A percentile compares a stretch with the other conserved stretches of the same genome.
phyloP scores from a whole-genome alignment of 192 early-diverging fungal species.

The Blastocladiella britannica region DNA sequence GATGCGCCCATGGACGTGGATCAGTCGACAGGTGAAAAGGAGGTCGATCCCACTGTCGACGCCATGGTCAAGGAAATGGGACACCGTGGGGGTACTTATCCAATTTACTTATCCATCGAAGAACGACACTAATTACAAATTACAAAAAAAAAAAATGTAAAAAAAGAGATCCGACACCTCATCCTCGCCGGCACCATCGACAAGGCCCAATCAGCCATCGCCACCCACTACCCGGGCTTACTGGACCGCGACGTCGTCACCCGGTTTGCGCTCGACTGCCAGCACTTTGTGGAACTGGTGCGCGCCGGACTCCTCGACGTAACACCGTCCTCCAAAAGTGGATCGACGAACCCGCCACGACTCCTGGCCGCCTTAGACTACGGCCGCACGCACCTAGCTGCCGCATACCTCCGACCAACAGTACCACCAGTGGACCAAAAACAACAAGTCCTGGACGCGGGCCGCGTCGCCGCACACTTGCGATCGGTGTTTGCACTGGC shows the following conservation, averaged over 20 bases:
- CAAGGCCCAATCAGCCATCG: neutral
- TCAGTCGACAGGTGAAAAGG: neutral
- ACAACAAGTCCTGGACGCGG: conserved; percentile 1
- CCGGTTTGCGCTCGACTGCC: neutral
- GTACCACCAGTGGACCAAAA: neutral
- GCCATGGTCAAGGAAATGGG: neutral
- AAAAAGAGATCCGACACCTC: neutral
- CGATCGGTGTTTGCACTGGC: conserved; percentile 48
- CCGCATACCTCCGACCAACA: neutral
- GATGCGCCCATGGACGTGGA: neutral
- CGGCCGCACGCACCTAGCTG: neutral
- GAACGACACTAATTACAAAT: neutral
- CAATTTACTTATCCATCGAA: neutral
- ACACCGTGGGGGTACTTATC: neutral
- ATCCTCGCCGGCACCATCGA: neutral
- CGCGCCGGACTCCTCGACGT: neutral
- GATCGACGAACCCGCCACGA: neutral
- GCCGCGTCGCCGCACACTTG: neutral
- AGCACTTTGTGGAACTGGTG: neutral
- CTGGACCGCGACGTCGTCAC: neutral
- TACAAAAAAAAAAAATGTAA: too few species aligned
- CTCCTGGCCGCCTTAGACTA: conserved; percentile 1
- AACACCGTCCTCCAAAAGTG: neutral
- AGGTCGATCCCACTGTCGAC: neutral
- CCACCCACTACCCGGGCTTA: neutral